phyloP scores from a whole-genome alignment of 495 filamentous ascomycete genomes.

The Xylaria intraflava region DNA sequence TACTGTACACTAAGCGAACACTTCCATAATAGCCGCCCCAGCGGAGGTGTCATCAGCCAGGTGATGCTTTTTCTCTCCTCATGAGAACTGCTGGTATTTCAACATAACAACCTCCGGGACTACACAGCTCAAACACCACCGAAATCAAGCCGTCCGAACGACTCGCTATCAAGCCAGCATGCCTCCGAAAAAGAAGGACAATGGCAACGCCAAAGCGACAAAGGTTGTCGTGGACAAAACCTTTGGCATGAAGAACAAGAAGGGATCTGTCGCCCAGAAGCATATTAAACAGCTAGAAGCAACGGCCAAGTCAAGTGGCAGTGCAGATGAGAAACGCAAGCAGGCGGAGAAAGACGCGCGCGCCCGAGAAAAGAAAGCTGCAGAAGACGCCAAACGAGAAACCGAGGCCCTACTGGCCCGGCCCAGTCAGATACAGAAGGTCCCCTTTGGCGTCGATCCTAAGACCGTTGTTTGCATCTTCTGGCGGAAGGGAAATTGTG shows the following conservation, averaged over 20 bases:
- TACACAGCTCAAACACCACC: not conserved
- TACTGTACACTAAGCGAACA: too few species aligned
- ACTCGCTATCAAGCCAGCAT: slow-evolving; percentile 48
- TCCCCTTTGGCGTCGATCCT: slow-evolving; percentile 94
- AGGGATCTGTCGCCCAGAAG: slow-evolving; percentile 82
- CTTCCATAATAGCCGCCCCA: too few species aligned
- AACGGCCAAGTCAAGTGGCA: slow-evolving; percentile 63
- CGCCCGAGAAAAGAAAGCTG: slow-evolving; percentile 74
- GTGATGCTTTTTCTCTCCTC: not conserved
- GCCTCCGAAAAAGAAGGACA: slow-evolving; percentile 82
- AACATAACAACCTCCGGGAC: not conserved
- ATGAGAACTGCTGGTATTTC: not conserved
- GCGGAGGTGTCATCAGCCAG: not conserved
- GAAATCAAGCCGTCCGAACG: not conserved
- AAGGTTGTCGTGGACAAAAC: slow-evolving; percentile 88
- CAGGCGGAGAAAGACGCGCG: slow-evolving; percentile 81
- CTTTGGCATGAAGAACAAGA: slow-evolving; percentile 99
- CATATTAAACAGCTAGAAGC: slow-evolving; percentile 74
- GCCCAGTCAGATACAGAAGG: slow-evolving; percentile 90
- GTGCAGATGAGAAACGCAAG: slow-evolving; percentile 77
- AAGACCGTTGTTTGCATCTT: slow-evolving; percentile 97
- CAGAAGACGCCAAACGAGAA: slow-evolving; percentile 72
- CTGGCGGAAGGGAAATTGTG: slow-evolving; percentile 93
- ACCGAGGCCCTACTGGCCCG: slow-evolving; percentile 83
- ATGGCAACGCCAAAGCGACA: slow-evolving; percentile 45